A percentile compares a stretch with the other conserved stretches of the same genome.
Conservation (phyloP, 768 basidiomycete genomes). For the Pleurotus platypus region DNA sequence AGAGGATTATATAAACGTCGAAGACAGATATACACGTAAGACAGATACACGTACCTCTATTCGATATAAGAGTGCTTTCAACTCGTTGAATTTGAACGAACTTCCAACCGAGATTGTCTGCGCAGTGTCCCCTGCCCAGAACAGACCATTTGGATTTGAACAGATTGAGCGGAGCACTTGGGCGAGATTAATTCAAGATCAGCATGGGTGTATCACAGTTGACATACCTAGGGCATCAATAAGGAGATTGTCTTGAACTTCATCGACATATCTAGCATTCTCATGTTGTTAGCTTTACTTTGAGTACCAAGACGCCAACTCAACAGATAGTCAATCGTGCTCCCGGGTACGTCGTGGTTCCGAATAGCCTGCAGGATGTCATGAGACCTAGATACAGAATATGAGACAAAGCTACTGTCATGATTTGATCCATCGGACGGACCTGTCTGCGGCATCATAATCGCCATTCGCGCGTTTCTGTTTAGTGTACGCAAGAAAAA, state of each 20-base stretch:
- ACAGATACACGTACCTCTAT: constrained; percentile 45
- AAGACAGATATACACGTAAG: constrained; percentile 18
- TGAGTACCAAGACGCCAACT: constrained; percentile 10
- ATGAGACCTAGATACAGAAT: constrained; percentile 40
- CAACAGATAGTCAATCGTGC: constrained; percentile 54
- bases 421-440: not conserved
- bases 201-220: not conserved
- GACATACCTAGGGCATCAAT: constrained; percentile 47
- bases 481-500: constrained; percentile 51
- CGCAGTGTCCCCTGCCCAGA: constrained; percentile 81
- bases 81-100: constrained; percentile 66
- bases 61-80: constrained; percentile 64
- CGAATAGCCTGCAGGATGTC: constrained; percentile 35
- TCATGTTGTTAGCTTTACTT: not conserved
- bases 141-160: constrained; percentile 59
- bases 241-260: constrained; percentile 69
- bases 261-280: constrained; percentile 61
- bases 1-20: not conserved
- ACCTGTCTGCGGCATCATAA: constrained; percentile 62
- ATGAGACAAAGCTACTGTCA: not conserved
- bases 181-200: not conserved
- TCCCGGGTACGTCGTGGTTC: constrained; percentile 29
- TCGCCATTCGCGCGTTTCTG: constrained; percentile 39
- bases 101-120: constrained; percentile 75
- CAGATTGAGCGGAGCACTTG: constrained; percentile 64